These are phyloP conservation scores for Hemileia vastatrix DNA, from an alignment of 1,284 basidiomycete genomes.

Conservation along the genomic window DNA sequence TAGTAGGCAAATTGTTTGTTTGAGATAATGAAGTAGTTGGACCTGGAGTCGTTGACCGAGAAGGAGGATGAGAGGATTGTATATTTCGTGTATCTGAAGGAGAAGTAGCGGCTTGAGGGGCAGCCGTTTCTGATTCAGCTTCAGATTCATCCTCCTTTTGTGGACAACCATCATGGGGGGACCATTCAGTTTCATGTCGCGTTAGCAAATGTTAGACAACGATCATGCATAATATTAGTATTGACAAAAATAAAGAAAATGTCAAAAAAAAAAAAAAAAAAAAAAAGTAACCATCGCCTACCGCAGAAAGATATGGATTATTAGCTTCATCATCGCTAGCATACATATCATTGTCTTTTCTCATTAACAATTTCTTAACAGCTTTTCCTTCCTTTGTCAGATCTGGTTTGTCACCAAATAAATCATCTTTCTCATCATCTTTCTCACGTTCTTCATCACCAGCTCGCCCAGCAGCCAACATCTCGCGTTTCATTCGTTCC, in stretches of 20 bases:
- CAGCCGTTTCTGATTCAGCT: constrained; percentile 16
- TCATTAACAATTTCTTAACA: constrained; percentile 22
- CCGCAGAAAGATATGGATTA: constrained; percentile 23
- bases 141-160: constrained; percentile 22
- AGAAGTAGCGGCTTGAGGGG: neutral
- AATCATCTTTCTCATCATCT: constrained; percentile 9
- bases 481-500: constrained; percentile 23
- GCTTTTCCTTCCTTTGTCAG: constrained; percentile 24
- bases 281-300: no score
- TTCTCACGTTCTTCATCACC: constrained; percentile 18
- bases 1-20: no score
- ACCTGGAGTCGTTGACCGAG: constrained; percentile 15
- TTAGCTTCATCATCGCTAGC: constrained; percentile 21
- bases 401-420: constrained; percentile 15
- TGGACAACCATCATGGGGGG: neutral
- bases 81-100: constrained; percentile 3
- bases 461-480: constrained; percentile 19
- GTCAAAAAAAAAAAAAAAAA: no score
- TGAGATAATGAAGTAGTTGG: no score
- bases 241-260: neutral
- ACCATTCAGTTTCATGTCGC: neutral
- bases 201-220: neutral
- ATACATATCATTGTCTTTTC: constrained; percentile 22
- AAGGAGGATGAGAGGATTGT: no score
- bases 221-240: neutral